These are phyloP conservation scores for Yamadazyma kitorensis DNA, from an alignment of 805 yeast species.

Conservation along the genomic window DNA sequence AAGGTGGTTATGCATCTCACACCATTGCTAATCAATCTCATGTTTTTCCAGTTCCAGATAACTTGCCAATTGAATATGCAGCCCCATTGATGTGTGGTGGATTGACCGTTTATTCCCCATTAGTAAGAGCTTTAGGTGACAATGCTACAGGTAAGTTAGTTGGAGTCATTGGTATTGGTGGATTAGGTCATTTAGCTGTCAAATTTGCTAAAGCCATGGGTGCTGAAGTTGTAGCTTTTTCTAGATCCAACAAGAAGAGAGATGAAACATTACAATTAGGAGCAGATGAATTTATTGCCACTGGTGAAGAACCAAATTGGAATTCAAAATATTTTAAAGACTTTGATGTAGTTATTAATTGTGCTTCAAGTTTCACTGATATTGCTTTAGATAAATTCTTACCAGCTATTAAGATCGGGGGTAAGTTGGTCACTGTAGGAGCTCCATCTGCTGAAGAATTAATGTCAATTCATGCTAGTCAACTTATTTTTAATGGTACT, in stretches of 20 bases:
- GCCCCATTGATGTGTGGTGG: conserved; percentile 61
- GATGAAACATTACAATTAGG: conserved; percentile 30
- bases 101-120: conserved; percentile 51
- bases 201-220: conserved; percentile 61
- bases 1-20: conserved; percentile 54
- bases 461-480: conserved; percentile 19
- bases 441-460: conserved; percentile 23
- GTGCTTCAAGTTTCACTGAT: conserved; percentile 50
- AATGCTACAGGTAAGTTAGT: conserved; percentile 37
- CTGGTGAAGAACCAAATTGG: conserved; percentile 49
- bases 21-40: conserved; percentile 42
- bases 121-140: conserved; percentile 26
- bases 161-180: conserved; percentile 65
- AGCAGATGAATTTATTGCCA: conserved; percentile 43
- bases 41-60: conserved; percentile 49
- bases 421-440: conserved; percentile 24
- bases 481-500: conserved; percentile 23
- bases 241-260: conserved; percentile 27
- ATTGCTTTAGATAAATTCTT: conserved; percentile 50
- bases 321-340: conserved; percentile 20
- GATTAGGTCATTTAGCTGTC: conserved; percentile 63
- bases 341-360: conserved; percentile 52
- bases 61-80: conserved; percentile 36
- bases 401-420: conserved; percentile 20
- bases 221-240: conserved; percentile 54